Conservation (phyloP, 1,284 basidiomycete species). For the Ganoderma leucocontextum region DNA sequence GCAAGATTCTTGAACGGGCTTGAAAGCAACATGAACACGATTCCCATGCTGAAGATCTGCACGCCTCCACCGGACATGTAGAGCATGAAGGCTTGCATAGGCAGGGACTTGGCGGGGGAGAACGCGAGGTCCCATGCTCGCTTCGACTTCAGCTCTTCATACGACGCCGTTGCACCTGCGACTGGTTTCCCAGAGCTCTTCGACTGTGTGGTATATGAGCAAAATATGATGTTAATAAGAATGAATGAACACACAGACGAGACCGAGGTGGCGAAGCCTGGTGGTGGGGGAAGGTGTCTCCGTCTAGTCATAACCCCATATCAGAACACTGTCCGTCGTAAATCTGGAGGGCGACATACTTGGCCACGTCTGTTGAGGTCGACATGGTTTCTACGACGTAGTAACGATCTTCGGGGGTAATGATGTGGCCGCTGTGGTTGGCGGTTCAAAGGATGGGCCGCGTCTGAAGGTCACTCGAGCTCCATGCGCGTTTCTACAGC, state of each 20-base stretch:
- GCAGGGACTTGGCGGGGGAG: conserved; percentile 85
- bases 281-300: conserved; percentile 67
- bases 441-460: not conserved
- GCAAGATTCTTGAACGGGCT: conserved; percentile 83
- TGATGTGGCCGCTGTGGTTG: not conserved
- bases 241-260: conserved; percentile 21
- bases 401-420: not conserved
- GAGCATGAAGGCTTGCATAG: conserved; percentile 96
- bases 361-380: conserved; percentile 21
- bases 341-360: conserved; percentile 16
- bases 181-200: conserved; percentile 43
- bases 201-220: conserved; percentile 18
- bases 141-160: conserved; percentile 76
- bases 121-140: conserved; percentile 91
- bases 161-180: conserved; percentile 50
- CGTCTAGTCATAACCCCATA: conserved; percentile 49
- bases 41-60: conserved; percentile 94
- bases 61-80: conserved; percentile 95
- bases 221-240: conserved; percentile 35
- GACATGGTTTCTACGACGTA: conserved; percentile 10
- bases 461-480: not conserved
- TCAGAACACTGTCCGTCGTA: not conserved
- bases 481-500: not conserved
- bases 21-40: conserved; percentile 88
- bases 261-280: conserved; percentile 59